phyloP scores from a whole-genome alignment of 116 monocot genomes.

The Phalaenopsis hybrid region DNA sequence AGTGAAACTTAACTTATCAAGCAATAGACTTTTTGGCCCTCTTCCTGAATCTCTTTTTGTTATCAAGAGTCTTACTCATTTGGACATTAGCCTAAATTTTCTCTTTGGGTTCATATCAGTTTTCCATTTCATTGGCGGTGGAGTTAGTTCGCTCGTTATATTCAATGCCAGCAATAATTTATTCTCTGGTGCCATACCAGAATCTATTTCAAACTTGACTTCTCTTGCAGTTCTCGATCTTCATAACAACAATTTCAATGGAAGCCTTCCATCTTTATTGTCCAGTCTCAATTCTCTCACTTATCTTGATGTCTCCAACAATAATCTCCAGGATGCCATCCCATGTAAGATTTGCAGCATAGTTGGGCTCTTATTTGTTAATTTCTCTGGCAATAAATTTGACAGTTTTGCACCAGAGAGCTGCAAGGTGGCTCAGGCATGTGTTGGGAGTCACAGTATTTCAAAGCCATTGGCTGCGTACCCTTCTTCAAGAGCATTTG shows the following conservation, averaged over 20 bases:
- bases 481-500: conserved; percentile 31
- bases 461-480: conserved; percentile 24
- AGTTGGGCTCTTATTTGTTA: conserved; percentile 49
- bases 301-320: conserved; percentile 81
- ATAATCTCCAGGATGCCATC: conserved; percentile 53
- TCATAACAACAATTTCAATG: conserved; percentile 61
- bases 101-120: conserved; percentile 42
- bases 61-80: conserved; percentile 46
- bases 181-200: conserved; percentile 46
- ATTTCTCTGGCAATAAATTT: conserved; percentile 66
- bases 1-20: conserved; percentile 75
- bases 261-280: conserved; percentile 53
- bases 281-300: conserved; percentile 50
- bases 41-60: conserved; percentile 57
- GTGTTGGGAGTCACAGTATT: conserved; percentile 25
- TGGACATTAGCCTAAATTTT: conserved; percentile 68
- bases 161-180: conserved; percentile 83
- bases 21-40: conserved; percentile 47
- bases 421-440: conserved; percentile 33
- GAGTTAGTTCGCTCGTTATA: conserved; percentile 43
- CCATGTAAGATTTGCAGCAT: conserved; percentile 69
- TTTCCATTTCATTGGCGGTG: background rate
- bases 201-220: conserved; percentile 58
- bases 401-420: conserved; percentile 34
- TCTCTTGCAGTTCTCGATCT: conserved; percentile 74